These are phyloP conservation scores for Austroboletus eburneus DNA, from an alignment of 768 basidiomycete genomes.

Conservation along the genomic window DNA sequence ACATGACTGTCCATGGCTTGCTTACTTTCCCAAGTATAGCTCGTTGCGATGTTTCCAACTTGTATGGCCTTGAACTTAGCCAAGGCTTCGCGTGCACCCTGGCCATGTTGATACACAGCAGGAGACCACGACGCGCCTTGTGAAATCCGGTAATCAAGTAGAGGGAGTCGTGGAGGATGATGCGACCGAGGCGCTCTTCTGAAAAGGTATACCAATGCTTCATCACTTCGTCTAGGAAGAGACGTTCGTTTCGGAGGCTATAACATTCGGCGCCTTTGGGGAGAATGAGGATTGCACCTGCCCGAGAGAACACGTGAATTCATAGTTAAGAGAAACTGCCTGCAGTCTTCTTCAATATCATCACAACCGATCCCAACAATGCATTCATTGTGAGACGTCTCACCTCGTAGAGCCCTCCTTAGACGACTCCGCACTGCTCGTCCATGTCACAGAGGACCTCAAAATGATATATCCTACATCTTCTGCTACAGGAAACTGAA, in stretches of 20 bases:
- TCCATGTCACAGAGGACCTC: too few species aligned
- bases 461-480: too few species aligned
- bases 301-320: not conserved
- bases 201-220: not conserved
- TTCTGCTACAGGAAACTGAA: too few species aligned
- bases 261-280: not conserved
- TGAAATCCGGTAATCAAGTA: constrained; percentile 22
- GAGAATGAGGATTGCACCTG: not conserved
- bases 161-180: constrained; percentile 4
- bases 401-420: too few species aligned
- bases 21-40: constrained; percentile 11
- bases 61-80: constrained; percentile 7
- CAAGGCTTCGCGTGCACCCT: not conserved
- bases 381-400: too few species aligned
- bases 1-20: constrained; percentile 7
- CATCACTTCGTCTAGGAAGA: not conserved
- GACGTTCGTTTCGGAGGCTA: not conserved
- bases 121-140: constrained; percentile 24
- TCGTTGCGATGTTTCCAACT: constrained; percentile 1
- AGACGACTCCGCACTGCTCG: too few species aligned
- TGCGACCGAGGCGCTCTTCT: not conserved
- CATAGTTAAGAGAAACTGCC: not conserved
- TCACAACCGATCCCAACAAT: too few species aligned
- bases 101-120: constrained; percentile 5
- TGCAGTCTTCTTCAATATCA: not conserved